Percentiles rank a stretch among this genome's conserved stretches.
Evolutionary conservation across 257 asterid genomes (phyloP).

Genomic region (Salvia hispanica): DNA sequence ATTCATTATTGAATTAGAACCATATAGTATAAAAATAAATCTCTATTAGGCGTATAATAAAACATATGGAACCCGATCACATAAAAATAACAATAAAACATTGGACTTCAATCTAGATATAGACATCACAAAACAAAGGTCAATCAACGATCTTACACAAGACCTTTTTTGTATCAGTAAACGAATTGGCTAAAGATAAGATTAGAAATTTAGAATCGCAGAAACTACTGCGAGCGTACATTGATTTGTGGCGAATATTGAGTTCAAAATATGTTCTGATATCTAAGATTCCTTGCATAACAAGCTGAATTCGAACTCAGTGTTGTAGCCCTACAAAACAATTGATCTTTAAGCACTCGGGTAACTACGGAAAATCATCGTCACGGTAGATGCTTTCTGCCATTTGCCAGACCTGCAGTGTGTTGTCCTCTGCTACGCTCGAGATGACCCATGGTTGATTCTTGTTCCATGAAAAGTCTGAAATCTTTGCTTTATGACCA

Average conservation of each 20-base stretch:
- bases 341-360: background rate
- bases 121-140: background rate
- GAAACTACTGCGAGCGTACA: background rate
- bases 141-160: too few species aligned
- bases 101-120: background rate
- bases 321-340: background rate
- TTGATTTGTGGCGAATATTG: background rate
- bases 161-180: background rate
- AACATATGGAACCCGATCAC: too few species aligned
- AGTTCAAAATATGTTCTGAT: slow-evolving; percentile 4
- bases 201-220: background rate
- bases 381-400: slow-evolving; percentile 83
- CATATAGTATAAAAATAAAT: too few species aligned
- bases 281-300: slow-evolving; percentile 8
- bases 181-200: background rate
- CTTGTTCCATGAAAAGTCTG: slow-evolving; percentile 95
- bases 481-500: slow-evolving; percentile 88
- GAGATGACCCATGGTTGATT: slow-evolving; percentile 87
- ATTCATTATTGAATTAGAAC: too few species aligned
- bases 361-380: slow-evolving; percentile 42
- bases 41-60: too few species aligned
- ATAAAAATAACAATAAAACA: background rate
- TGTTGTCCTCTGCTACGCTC: slow-evolving; percentile 92
- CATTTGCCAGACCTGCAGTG: slow-evolving; percentile 93
- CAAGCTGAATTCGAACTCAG: background rate